These are phyloP conservation scores for Rhizopus sp. DNA, from an alignment of 371 early-diverging fungal genomes.

Conservation along the genomic window DNA sequence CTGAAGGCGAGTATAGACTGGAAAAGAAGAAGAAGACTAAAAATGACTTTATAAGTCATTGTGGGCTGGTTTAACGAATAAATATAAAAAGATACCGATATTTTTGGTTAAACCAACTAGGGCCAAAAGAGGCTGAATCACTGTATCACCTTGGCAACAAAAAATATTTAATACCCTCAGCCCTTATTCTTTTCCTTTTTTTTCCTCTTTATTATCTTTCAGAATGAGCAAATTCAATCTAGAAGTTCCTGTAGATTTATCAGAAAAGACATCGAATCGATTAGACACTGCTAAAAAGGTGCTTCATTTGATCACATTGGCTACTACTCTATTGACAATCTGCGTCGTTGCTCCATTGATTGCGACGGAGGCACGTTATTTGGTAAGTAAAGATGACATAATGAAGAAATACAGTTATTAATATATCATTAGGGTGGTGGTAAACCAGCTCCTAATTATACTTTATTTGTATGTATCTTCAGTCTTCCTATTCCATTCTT, in stretches of 20 bases:
- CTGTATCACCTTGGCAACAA: not conserved
- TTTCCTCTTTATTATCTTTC: slow-evolving; percentile 4
- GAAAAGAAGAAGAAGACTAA: slow-evolving; percentile 1
- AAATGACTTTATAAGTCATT: slow-evolving; percentile 1
- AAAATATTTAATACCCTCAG: slow-evolving; percentile 4
- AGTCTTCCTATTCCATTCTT: slow-evolving; percentile 23
- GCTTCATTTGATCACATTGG: slow-evolving; percentile 17
- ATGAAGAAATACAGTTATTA: not conserved
- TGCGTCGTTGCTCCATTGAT: slow-evolving; percentile 32
- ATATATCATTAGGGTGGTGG: slow-evolving; percentile 25
- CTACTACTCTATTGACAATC: slow-evolving; percentile 19
- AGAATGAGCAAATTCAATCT: slow-evolving; percentile 22
- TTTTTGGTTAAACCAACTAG: not conserved
- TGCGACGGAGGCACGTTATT: slow-evolving; percentile 26
- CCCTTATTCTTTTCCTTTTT: slow-evolving; percentile 9
- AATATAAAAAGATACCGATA: not conserved
- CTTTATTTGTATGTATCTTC: slow-evolving; percentile 27
- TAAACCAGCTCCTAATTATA: slow-evolving; percentile 28
- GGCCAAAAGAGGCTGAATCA: slow-evolving; percentile 7
- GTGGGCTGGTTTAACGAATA: not conserved
- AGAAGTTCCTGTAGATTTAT: slow-evolving; percentile 26
- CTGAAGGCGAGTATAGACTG: slow-evolving; percentile 2
- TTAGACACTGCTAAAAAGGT: slow-evolving; percentile 23
- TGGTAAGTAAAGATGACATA: slow-evolving; percentile 15
- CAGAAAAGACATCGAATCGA: slow-evolving; percentile 21